Evolutionary conservation across 2,329 filamentous ascomycete species (phyloP), one percentile per base, ranked within the genome.

Genomic region (Diaporthe sp.): DNA sequence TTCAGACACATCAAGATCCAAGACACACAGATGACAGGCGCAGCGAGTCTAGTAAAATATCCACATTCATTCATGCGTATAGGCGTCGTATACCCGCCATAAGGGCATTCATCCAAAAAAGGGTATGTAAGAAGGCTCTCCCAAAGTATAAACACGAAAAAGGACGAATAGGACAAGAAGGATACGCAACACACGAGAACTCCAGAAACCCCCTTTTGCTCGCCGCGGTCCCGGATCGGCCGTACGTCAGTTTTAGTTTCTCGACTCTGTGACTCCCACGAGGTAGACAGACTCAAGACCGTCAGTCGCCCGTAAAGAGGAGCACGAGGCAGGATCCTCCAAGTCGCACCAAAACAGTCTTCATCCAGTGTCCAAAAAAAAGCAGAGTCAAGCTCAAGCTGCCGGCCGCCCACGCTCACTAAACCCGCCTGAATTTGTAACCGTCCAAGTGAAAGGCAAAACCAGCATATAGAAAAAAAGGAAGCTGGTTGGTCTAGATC

Each of bases 401-500:
- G 61, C 61, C 55, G 10, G 13, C 40, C 42, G 45, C n/a, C 38
- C 58, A 15, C 45, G 45, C 61, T 50, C 61, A 35, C 61, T 42
- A 19, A 25, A 40, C 57, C 57, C 7, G n/a, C 57, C 38, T 22
- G n/a, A 42, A 15, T 19, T 40, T 60, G 35, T 10, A 28, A 28
- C 35, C 35, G 35, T 50, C 42, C 61, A 50, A 52, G 12, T 67
- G 45, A 67, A 67, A 25, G 45, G 61, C 40, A 5, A 47, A 25
- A 35, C 6, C 42, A 38, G 30, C 30, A 52, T 45, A 30, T 0
- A 6, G 22, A 25, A 19, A 68, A 25, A 40, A n/a, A n/a, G n/a
- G 7, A 45, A n/a, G 40, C 60, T 33, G 38, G n/a, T 54, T 68
- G 64, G 47, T 68, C 64, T 68, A 68, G 10, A 68, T 68, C 64